phyloP scores from a whole-genome alignment of 495 filamentous ascomycete species.

The Margaritispora aquatica region DNA sequence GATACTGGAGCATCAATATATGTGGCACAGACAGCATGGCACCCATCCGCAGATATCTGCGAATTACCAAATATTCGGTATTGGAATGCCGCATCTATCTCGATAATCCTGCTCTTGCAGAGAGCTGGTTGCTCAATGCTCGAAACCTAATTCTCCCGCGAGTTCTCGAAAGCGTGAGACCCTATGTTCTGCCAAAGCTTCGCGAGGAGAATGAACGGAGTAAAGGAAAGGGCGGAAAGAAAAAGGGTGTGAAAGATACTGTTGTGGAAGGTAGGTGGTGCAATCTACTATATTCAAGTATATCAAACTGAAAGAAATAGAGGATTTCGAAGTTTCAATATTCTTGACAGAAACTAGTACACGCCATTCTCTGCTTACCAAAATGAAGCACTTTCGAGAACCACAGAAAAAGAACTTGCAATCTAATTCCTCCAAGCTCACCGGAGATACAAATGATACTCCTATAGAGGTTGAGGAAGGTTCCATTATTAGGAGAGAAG shows the following conservation, averaged over 20 bases:
- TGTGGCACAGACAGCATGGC: conserved; percentile 66
- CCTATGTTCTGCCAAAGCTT: conserved; percentile 81
- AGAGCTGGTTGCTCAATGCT: conserved; percentile 74
- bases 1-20: background rate
- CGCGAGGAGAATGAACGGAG: conserved; percentile 76
- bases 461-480: conserved; percentile 44
- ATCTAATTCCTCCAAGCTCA: conserved; percentile 53
- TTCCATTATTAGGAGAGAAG: conserved; percentile 29
- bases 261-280: conserved; percentile 62
- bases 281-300: background rate
- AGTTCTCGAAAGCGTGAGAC: conserved; percentile 76
- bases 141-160: conserved; percentile 68
- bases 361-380: conserved; percentile 82
- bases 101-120: conserved; percentile 73
- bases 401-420: conserved; percentile 42
- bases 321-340: conserved; percentile 91
- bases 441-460: conserved; percentile 41
- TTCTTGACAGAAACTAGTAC: conserved; percentile 85
- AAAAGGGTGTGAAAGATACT: conserved; percentile 81
- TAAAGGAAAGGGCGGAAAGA: conserved; percentile 47
- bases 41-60: conserved; percentile 74
- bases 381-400: conserved; percentile 65
- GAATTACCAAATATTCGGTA: conserved; percentile 83
- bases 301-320: conserved; percentile 37
- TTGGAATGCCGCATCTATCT: conserved; percentile 94